Conservation (phyloP, 2,329 filamentous ascomycete genomes). For the Colletotrichum godetiae region DNA sequence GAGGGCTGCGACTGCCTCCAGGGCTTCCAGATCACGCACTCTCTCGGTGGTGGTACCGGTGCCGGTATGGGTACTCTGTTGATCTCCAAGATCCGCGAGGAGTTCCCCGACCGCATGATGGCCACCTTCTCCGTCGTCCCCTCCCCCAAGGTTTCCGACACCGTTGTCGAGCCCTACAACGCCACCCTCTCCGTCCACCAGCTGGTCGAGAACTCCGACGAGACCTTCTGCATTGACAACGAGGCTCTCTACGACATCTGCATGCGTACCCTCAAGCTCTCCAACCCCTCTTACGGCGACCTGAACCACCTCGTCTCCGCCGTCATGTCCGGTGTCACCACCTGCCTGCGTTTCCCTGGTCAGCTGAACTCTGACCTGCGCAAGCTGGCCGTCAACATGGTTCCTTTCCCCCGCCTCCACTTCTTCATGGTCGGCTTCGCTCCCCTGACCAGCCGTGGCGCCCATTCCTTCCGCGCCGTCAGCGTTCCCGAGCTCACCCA, state of each 20-base stretch:
- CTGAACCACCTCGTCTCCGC: slow-evolving; percentile 99
- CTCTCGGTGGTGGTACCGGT: slow-evolving; percentile 99
- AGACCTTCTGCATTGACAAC: slow-evolving; percentile 99
- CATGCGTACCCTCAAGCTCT: slow-evolving; percentile 99
- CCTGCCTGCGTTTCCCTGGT: slow-evolving; percentile 98
- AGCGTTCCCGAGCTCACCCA: slow-evolving; percentile 98
- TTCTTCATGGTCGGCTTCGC: slow-evolving; percentile 99
- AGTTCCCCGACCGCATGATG: slow-evolving; percentile 99
- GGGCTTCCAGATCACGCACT: slow-evolving; percentile 99
- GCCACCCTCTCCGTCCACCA: slow-evolving; percentile 99
- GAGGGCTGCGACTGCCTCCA: slow-evolving; percentile 99
- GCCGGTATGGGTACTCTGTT: slow-evolving; percentile 99
- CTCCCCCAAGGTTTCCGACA: slow-evolving; percentile 99
- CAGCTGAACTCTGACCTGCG: slow-evolving; percentile 99
- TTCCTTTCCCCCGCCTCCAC: slow-evolving; percentile 99
- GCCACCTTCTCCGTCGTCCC: slow-evolving; percentile 99
- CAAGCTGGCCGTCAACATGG: slow-evolving; percentile 99
- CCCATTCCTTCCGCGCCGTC: slow-evolving; percentile 96
- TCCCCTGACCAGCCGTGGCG: slow-evolving; percentile 87
- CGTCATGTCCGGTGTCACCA: slow-evolving; percentile 99
- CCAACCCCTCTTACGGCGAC: slow-evolving; percentile 98
- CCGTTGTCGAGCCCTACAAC: slow-evolving; percentile 99
- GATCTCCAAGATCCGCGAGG: slow-evolving; percentile 99
- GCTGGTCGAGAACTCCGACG: slow-evolving; percentile 99
- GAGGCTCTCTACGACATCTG: slow-evolving; percentile 99